Evolutionary conservation across 306 rosid genomes (phyloP).

Genomic region (Quercus aquifolioides): DNA sequence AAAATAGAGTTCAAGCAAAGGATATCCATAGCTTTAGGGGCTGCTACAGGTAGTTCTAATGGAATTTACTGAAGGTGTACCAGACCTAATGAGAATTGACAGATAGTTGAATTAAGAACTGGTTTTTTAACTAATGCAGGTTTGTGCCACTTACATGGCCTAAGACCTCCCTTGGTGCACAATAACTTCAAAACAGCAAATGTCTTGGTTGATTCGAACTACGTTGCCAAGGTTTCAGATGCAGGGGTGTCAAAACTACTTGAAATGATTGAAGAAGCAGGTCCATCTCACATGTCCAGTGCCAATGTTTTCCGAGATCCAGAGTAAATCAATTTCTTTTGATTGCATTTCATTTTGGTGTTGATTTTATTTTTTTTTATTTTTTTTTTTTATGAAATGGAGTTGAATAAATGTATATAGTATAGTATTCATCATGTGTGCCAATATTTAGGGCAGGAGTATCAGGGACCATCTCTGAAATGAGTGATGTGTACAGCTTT

Average conservation of each 20-base stretch:
- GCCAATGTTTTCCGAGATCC: conserved; percentile 42
- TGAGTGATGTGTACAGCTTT: conserved; percentile 47
- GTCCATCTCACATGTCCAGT: conserved; percentile 36
- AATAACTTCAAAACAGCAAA: conserved; percentile 47
- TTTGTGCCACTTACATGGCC: conserved; percentile 41
- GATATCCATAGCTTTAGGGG: conserved; percentile 45
- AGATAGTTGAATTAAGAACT: neutral
- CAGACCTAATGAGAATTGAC: neutral
- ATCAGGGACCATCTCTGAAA: conserved; percentile 17
- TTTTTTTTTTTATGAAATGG: no score
- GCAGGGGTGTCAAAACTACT: conserved; percentile 38
- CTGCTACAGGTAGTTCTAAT: conserved; percentile 35
- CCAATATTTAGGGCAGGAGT: conserved; percentile 24
- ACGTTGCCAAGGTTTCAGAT: conserved; percentile 45
- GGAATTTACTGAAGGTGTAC: neutral
- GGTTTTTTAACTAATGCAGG: conserved; percentile 28
- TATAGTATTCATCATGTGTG: neutral
- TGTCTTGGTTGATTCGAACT: conserved; percentile 44
- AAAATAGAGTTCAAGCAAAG: conserved; percentile 47
- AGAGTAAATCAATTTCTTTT: conserved; percentile 27
- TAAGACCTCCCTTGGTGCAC: conserved; percentile 38
- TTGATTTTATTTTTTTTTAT: neutral
- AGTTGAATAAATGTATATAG: no score
- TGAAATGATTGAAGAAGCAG: conserved; percentile 38
- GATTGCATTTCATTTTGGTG: conserved; percentile 4